phyloP scores from a whole-genome alignment of 2,329 filamentous ascomycete genomes.

The Cercospora zeae-maydis region DNA sequence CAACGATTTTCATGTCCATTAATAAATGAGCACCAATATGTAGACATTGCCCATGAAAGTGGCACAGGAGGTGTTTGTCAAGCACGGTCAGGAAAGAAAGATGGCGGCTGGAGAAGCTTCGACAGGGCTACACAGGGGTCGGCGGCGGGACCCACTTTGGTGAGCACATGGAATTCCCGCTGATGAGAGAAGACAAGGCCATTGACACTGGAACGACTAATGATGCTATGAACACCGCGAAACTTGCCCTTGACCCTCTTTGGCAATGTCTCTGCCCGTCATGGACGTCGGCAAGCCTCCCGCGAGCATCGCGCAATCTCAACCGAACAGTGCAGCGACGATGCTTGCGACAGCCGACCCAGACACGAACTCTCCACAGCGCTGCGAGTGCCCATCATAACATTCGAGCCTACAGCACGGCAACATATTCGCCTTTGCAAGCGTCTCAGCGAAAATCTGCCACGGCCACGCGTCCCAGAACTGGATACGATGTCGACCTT shows the following conservation, averaged over 20 bases:
- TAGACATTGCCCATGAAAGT: too few relatives aligned
- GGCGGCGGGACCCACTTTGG: not conserved
- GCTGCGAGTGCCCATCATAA: not conserved
- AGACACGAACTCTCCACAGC: not conserved
- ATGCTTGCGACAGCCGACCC: slow-evolving; percentile 20
- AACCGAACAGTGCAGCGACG: slow-evolving; percentile 8
- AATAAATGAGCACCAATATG: too few relatives aligned
- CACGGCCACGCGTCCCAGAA: not conserved
- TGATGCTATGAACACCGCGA: slow-evolving; percentile 35
- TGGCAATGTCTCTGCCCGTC: slow-evolving; percentile 63
- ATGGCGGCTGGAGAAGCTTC: not conserved
- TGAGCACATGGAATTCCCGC: slow-evolving; percentile 1
- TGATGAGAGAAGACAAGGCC: not conserved
- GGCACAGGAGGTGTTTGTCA: too few relatives aligned
- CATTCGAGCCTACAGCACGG: not conserved
- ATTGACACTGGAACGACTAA: not conserved
- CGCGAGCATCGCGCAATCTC: slow-evolving; percentile 11
- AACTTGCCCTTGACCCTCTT: slow-evolving; percentile 53
- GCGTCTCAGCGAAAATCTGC: not conserved
- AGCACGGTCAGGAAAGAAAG: not conserved
- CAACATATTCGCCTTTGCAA: too few relatives aligned
- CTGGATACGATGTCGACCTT: slow-evolving; percentile 3
- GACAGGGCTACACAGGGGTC: not conserved
- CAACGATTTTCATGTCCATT: too few relatives aligned
- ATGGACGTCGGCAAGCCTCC: slow-evolving; percentile 22